phyloP scores from a whole-genome alignment of 768 basidiomycete genomes.

The Chiua virens region DNA sequence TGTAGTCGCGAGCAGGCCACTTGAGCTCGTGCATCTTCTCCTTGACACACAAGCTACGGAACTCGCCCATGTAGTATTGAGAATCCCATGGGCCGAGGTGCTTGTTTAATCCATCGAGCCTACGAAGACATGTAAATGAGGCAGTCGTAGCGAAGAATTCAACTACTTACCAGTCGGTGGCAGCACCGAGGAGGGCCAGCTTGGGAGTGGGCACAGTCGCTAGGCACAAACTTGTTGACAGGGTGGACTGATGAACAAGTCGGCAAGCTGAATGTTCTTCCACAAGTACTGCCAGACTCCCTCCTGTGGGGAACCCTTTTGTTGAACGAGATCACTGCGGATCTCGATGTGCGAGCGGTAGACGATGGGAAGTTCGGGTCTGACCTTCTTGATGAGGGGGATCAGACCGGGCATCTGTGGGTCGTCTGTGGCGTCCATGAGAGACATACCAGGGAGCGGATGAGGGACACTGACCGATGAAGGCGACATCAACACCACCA shows the following conservation, averaged over 20 bases:
- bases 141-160: conserved; percentile 11
- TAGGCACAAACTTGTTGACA: conserved; percentile 91
- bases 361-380: conserved; percentile 84
- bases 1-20: conserved; percentile 82
- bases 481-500: conserved; percentile 84
- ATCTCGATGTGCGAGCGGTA: conserved; percentile 97
- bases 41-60: conserved; percentile 70
- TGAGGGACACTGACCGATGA: conserved; percentile 61
- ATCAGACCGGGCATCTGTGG: conserved; percentile 95
- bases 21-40: conserved; percentile 79
- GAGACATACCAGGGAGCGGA: conserved; percentile 1
- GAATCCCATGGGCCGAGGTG: conserved; percentile 76
- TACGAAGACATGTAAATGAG: conserved; percentile 24
- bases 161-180: conserved; percentile 74
- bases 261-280: conserved; percentile 87
- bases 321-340: conserved; percentile 82
- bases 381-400: conserved; percentile 83
- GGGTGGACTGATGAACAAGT: conserved; percentile 95
- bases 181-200: conserved; percentile 73
- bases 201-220: conserved; percentile 74
- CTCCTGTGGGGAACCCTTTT: conserved; percentile 79
- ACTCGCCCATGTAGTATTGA: conserved; percentile 89
- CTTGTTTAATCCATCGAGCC: conserved; percentile 96
- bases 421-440: conserved; percentile 52
- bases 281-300: conserved; percentile 95